These are phyloP conservation scores for Tripterygium wilfordii DNA, from an alignment of 177 flowering plant species.

Conservation along the genomic window DNA sequence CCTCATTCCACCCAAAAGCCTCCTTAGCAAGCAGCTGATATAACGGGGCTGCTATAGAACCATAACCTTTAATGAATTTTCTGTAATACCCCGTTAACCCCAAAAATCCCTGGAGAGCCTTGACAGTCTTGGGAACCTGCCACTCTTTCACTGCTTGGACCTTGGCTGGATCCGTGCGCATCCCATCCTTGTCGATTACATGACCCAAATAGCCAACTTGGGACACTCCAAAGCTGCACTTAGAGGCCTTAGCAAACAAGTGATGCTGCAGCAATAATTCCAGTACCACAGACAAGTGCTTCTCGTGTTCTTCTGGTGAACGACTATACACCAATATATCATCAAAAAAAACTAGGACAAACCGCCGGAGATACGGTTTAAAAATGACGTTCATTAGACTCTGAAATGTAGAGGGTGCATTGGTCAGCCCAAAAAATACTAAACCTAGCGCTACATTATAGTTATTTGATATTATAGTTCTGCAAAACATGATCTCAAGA, in stretches of 20 bases:
- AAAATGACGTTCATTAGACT: no score
- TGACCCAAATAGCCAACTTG: not conserved
- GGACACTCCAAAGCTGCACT: not conserved
- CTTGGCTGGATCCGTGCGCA: not conserved
- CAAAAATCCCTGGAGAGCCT: not conserved
- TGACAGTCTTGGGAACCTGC: not conserved
- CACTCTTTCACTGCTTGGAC: not conserved
- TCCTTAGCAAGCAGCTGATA: not conserved
- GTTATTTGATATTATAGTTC: no score
- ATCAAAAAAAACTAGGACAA: no score
- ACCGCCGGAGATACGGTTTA: no score
- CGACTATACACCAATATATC: no score
- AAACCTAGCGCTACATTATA: no score
- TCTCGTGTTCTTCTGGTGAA: no score
- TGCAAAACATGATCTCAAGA: no score
- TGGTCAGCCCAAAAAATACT: no score
- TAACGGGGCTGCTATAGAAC: not conserved
- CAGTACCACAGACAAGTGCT: no score
- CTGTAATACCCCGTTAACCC: not conserved
- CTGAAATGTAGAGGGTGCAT: no score
- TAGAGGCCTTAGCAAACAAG: not conserved
- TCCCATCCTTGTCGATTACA: not conserved
- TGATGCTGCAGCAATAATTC: no score
- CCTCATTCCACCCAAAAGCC: not conserved
- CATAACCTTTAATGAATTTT: not conserved